Percentiles rank a stretch among this genome's conserved stretches.
Evolutionary conservation across 78 protist species (phyloP).

Genomic region (Trichosphaerium sp.): DNA sequence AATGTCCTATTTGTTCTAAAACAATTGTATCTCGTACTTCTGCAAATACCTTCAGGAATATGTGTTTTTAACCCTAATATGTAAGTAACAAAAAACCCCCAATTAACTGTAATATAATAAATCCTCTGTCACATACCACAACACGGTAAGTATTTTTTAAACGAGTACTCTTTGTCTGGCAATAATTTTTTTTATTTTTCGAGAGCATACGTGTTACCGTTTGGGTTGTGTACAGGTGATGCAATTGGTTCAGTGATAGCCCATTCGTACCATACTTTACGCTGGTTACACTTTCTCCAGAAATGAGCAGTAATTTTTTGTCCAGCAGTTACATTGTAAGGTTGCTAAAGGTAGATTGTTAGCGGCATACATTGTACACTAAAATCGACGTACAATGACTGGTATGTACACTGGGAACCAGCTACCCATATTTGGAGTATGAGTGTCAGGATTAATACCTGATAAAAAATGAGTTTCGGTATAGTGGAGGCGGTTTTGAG

Average conservation of each 20-base stretch:
- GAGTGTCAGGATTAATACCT: constrained; percentile 72
- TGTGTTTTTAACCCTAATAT: too few relatives aligned
- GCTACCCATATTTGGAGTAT: constrained; percentile 80
- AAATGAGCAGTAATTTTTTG: constrained; percentile 2
- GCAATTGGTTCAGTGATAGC: constrained; percentile 32
- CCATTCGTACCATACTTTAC: constrained; percentile 95
- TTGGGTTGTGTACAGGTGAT: constrained; percentile 70
- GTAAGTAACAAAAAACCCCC: too few relatives aligned
- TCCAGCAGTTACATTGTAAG: constrained; percentile 1
- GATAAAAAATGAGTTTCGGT: background rate
- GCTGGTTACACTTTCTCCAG: constrained; percentile 27
- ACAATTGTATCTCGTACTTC: too few relatives aligned
- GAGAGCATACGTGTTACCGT: constrained; percentile 67
- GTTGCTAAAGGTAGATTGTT: constrained; percentile 3
- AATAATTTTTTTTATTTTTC: constrained; percentile 50
- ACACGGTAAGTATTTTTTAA: too few relatives aligned
- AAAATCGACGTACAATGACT: constrained; percentile 17
- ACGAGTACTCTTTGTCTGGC: too few relatives aligned
- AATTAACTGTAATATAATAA: too few relatives aligned
- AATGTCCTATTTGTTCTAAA: too few relatives aligned
- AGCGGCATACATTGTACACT: background rate
- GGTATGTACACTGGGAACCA: constrained; percentile 97
- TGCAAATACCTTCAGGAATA: too few relatives aligned
- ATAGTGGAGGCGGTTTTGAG: too few relatives aligned
- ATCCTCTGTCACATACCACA: too few relatives aligned